phyloP scores from a whole-genome alignment of 2,329 filamentous ascomycete species.

The Fusarium irregulare region DNA sequence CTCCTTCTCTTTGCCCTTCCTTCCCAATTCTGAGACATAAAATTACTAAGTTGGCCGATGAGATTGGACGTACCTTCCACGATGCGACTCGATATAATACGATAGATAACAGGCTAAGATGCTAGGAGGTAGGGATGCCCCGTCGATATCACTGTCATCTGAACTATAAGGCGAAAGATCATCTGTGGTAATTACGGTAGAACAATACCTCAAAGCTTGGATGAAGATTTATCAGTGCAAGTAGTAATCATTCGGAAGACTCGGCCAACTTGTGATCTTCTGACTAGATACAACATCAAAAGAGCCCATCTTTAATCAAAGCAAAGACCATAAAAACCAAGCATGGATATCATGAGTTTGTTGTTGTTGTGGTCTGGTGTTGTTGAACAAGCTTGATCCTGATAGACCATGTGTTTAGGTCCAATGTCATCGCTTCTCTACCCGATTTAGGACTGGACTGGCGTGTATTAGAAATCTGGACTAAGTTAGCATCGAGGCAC shows the following conservation, averaged over 20 bases:
- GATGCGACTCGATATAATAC: slow-evolving; percentile 7
- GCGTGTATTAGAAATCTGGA: background rate
- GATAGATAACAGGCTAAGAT: background rate
- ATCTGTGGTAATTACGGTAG: background rate
- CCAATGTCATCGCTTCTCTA: slow-evolving; percentile 7
- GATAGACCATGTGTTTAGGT: slow-evolving; percentile 10
- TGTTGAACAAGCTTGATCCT: slow-evolving; percentile 33
- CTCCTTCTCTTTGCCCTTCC: background rate
- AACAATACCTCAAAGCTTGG: background rate
- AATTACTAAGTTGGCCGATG: slow-evolving; percentile 19
- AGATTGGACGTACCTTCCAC: background rate
- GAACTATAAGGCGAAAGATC: slow-evolving; percentile 21
- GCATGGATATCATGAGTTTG: slow-evolving; percentile 16
- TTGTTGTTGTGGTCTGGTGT: background rate
- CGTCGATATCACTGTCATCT: slow-evolving; percentile 19
- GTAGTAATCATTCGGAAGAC: background rate
- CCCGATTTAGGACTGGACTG: slow-evolving; percentile 24
- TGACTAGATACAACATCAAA: background rate
- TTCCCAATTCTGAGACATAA: slow-evolving; percentile 9
- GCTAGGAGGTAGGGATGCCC: slow-evolving; percentile 27
- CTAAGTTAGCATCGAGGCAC: background rate
- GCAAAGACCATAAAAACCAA: slow-evolving; percentile 21
- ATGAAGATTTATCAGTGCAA: background rate
- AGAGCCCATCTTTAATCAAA: slow-evolving; percentile 20
- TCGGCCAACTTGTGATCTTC: background rate